Evolutionary conservation across 768 basidiomycete genomes (phyloP), one percentile per base, ranked within the genome.

Genomic region (Phlebiopsis flavidoalba): DNA sequence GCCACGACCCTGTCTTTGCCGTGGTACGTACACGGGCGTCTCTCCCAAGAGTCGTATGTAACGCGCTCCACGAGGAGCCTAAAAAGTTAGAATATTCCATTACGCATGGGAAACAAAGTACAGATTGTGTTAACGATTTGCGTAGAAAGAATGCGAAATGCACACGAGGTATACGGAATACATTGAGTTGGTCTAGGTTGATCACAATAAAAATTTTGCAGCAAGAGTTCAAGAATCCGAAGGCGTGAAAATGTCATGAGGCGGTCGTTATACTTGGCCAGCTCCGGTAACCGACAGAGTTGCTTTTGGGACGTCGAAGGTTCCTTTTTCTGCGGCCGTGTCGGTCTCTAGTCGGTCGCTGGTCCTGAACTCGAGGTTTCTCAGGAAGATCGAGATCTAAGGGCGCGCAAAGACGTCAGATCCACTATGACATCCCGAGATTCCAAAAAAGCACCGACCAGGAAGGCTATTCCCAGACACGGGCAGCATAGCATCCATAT

Each of bases 401-500:
- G 5, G 26, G 53, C 21, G 50, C 33, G 24, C 48, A 15, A 35
- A 43, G 40, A 43, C 40, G 59, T 65, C 56, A 65, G 58, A 45
- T 36, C 53, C n/a, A 40, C 14, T 22, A 21, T 45, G 10, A 48
- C 24, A 43, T 46, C 35, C 31, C 46, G 49, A 26, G 50, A 50
- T 35, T 49, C 26, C 26, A 31, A 31, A 64, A 58, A 62, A 60
- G 58, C 36, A 74, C 77, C 68, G 68, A 89, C 86, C 71, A 89
- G 66, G 66, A 84, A 79, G 40, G 89, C 86, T 57, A 84, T 67
- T 33, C 84, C 86, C 54, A 92, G 71, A 68, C 85, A 83, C 21
- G 90, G 89, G 45, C 83, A 75, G 71, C 88, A 91, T 36, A 87
- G 80, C 15, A 81, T 80, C 90, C 90, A 92, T 60, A 92, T 80